These are phyloP conservation scores for Coleophoma eucalyptorum DNA, from an alignment of 2,329 filamentous ascomycete species.

Conservation along the genomic window DNA sequence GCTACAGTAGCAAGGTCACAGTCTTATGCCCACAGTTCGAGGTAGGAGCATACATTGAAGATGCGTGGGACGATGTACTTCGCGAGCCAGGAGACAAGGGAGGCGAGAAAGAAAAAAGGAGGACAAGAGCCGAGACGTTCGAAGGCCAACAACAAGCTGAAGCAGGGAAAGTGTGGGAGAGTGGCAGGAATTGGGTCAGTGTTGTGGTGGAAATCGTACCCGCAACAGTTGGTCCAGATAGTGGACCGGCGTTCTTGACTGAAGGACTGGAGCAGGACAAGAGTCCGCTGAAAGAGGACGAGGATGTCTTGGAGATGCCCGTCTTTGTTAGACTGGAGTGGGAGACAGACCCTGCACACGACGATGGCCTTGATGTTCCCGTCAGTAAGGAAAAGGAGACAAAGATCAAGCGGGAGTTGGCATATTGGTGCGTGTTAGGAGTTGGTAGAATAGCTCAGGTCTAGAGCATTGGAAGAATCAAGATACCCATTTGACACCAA, in stretches of 20 bases:
- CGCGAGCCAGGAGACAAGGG: conserved; percentile 29
- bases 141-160: conserved; percentile 57
- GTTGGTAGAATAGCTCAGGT: conserved; percentile 70
- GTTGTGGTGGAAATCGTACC: conserved; percentile 89
- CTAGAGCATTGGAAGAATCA: conserved; percentile 22
- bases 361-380: conserved; percentile 40
- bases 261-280: conserved; percentile 30
- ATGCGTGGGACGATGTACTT: conserved; percentile 88
- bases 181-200: conserved; percentile 89
- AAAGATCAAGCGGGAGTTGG: conserved; percentile 80
- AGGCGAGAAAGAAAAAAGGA: conserved; percentile 35
- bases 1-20: conserved; percentile 76
- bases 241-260: conserved; percentile 17
- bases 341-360: conserved; percentile 64
- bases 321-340: conserved; percentile 92
- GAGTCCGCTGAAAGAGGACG: conserved; percentile 50
- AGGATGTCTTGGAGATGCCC: conserved; percentile 77
- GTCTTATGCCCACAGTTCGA: conserved; percentile 93
- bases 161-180: conserved; percentile 94
- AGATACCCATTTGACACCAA: conserved; percentile 24
- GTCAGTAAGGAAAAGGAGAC: conserved; percentile 50
- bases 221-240: conserved; percentile 36
- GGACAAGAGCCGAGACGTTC: conserved; percentile 25
- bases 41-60: conserved; percentile 82
- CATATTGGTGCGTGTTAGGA: conserved; percentile 93